These are phyloP conservation scores for Setomelanomma holmii DNA, from an alignment of 2,329 filamentous ascomycete genomes.

Conservation along the genomic window DNA sequence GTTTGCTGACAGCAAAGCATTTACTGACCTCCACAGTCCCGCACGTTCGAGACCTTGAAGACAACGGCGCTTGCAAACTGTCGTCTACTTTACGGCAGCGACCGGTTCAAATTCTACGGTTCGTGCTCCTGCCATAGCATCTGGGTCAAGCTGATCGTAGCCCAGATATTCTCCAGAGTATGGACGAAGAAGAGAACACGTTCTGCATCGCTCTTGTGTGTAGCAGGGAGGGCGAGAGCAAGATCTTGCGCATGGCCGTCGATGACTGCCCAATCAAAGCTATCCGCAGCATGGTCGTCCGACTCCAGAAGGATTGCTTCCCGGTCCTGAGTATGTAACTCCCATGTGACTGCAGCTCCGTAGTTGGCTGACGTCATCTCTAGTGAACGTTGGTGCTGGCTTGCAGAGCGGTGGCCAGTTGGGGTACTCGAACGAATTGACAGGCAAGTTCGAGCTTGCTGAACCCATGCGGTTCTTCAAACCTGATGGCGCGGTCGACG, in stretches of 20 bases:
- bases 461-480: neutral
- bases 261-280: constrained; percentile 73
- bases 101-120: constrained; percentile 34
- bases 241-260: constrained; percentile 75
- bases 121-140: neutral
- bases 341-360: neutral
- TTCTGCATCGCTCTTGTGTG: constrained; percentile 95
- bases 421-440: constrained; percentile 13
- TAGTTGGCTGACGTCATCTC: neutral
- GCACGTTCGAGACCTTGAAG: constrained; percentile 49
- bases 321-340: constrained; percentile 27
- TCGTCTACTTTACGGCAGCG: constrained; percentile 36
- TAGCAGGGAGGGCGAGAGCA: constrained; percentile 79
- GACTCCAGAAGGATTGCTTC: constrained; percentile 29
- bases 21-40: constrained; percentile 57
- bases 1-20: neutral
- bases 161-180: constrained; percentile 26
- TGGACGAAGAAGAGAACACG: constrained; percentile 53
- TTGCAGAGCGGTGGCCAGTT: constrained; percentile 24
- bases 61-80: constrained; percentile 29
- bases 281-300: constrained; percentile 20
- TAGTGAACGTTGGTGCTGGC: constrained; percentile 28
- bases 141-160: neutral
- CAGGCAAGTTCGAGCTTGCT: constrained; percentile 13
- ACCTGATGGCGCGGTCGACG: constrained; percentile 13